Evolutionary conservation across 2,329 filamentous ascomycete species (phyloP), one percentile per base, ranked within the genome.

Genomic region (Alternaria tenuissima): DNA sequence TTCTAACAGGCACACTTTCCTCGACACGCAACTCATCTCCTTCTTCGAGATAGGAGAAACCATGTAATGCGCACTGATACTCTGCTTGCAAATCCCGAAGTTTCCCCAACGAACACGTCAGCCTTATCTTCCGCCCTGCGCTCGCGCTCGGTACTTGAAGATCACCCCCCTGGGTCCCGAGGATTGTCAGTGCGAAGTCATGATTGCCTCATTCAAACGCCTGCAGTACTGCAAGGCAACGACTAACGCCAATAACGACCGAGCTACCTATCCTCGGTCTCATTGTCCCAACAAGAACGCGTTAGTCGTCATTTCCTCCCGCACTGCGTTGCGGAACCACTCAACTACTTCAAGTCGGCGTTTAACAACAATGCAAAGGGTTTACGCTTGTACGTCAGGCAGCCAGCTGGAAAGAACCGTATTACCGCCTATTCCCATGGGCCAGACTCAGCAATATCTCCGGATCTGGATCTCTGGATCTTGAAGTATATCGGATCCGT

Each of bases 71-170:
- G 46, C 46, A 49, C 34, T 49, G 46, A 36, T 49, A 14, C 30
- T 24, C 46, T 38, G 7, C n/a, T 36, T 34, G 20, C 22, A n/a
- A 24, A 49, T 38, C 32, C 46, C 46, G 46, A 49, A 49, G 32
- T 36, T 49, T 36, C 46, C 46, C 46, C 46, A 49, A 49, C 20
- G 46, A 49, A 24, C 14, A 49, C 32, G 32, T 49, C 46, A 49
- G 32, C 46, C 46, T 26, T 38, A 20, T 18, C 20, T 36, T 38
- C 46, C 20, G 22, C 20, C 30, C 8, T 49, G 14, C 32, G 32
- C 14, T 12, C 46, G 16, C 46, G 22, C 34, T 49, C 30, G 14
- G 32, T 49, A 49, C 22, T 24, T 32, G 20, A 36, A 49, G 46
- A 49, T 49, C 46, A 38, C 16, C 8, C n/a, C 14, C 9, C 46